Conservation (phyloP, 1,284 basidiomycete genomes). For the Moesziomyces aphidis region DNA sequence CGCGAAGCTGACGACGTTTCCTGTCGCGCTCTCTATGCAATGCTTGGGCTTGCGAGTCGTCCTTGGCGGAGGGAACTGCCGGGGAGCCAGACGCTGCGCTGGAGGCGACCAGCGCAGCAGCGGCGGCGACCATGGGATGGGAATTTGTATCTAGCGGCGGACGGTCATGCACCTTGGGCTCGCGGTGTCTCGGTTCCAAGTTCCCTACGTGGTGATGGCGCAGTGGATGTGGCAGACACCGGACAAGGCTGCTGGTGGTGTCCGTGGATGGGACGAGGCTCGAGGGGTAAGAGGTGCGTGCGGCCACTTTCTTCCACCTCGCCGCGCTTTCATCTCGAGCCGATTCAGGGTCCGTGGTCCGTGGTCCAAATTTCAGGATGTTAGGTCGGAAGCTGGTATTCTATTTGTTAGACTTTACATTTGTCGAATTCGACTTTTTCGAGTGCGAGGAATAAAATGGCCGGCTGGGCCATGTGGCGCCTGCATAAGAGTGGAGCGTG, state of each 20-base stretch:
- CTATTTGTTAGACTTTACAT: no score
- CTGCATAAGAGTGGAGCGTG: not conserved
- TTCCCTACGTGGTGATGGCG: not conserved
- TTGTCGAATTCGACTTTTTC: no score
- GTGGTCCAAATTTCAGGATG: not conserved
- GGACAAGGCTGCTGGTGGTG: no score
- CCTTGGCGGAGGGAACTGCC: constrained; percentile 18
- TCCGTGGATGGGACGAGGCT: not conserved
- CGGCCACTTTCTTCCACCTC: no score
- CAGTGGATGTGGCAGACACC: not conserved
- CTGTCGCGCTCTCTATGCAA: constrained; percentile 52
- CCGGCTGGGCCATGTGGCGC: no score
- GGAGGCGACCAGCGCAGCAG: constrained; percentile 8
- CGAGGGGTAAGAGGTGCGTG: no score
- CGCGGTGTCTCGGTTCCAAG: no score
- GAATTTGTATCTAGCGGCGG: not conserved
- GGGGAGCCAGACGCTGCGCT: constrained; percentile 12
- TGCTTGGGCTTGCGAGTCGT: constrained; percentile 25
- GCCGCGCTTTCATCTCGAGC: no score
- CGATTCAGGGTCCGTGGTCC: constrained; percentile 10
- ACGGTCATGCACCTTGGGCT: no score
- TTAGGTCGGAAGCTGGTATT: no score
- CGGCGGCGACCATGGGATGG: constrained; percentile 10
- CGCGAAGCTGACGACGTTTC: constrained; percentile 47
- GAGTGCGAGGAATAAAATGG: no score